A percentile compares a stretch with the other conserved stretches of the same genome.
phyloP scores from a whole-genome alignment of 2,329 filamentous ascomycete genomes.

The Xylariales sp. region DNA sequence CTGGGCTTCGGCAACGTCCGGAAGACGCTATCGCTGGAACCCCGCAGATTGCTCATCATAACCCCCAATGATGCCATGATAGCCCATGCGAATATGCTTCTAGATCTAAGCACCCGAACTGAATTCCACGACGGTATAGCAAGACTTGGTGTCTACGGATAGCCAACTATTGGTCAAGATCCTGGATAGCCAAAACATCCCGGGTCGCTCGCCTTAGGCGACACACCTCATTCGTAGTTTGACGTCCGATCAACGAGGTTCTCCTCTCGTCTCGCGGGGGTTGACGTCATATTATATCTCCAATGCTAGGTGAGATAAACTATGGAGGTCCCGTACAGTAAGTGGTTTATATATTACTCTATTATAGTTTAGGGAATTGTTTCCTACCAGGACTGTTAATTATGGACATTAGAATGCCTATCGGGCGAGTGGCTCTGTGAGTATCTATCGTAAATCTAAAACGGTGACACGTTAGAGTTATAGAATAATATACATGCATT shows the following conservation, averaged over 20 bases:
- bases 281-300: background rate
- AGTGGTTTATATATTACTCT: background rate
- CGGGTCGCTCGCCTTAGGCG: slow-evolving; percentile 25
- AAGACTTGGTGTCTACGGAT: slow-evolving; percentile 2
- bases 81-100: slow-evolving; percentile 9
- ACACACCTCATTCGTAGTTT: slow-evolving; percentile 21
- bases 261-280: background rate
- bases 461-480: no score
- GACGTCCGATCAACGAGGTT: background rate
- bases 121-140: background rate
- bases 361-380: no score
- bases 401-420: no score
- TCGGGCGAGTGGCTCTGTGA: no score
- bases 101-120: background rate
- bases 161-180: slow-evolving; percentile 10
- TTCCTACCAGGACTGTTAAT: no score
- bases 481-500: no score
- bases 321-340: background rate
- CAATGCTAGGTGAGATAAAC: background rate
- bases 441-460: no score
- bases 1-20: background rate
- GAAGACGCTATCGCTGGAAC: slow-evolving; percentile 12
- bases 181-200: slow-evolving; percentile 19
- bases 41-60: slow-evolving; percentile 38
- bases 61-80: slow-evolving; percentile 37